Base-by-base conservation (phyloP, 495 filamentous ascomycete species). In the Hypoxylon cercidicola region DNA sequence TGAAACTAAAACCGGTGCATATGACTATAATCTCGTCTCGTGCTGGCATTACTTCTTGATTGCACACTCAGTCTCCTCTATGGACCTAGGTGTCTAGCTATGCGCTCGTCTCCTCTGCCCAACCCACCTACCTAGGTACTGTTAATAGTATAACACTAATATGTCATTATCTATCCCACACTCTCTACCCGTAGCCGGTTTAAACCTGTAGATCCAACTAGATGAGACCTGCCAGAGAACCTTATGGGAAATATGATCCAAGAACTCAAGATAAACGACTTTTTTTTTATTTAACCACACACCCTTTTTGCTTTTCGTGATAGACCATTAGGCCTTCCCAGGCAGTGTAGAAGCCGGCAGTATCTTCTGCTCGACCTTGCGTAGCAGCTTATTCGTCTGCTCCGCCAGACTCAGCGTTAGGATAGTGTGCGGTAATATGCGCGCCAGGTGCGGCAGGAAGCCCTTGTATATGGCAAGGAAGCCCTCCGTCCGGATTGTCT, bases 391-490 rank as follows among this genome's bases (percentile, higher is more conserved):
- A 76, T 94, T 98, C 0, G 95, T 99, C 79, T 98, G 95, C 75
- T 99, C 95, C 8, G 95, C 95, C 73, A 99, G 81, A 66, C 87
- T 95, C 66, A 99, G 85, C 0, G 92, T 97, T 70, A 97, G 75
- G 74, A 97, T 90, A 16, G 95, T 99, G 72, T 99, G 95, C 23
- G 95, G 95, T 54, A 98, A 79, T 56, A 99, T 98, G 60, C 95
- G 82, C 18, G 96, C 93, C 52, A 99, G 77, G 79, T 99, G 95
- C 16, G 95, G 96, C 66, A 97, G 89, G 81, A 92, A 97, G 58
- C 95, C 95, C 81, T 99, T 99, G 80, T 99, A 99, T 47, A 99
- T 94, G 56, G 95, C 95, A 25, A 98, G 74, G 21, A 96, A 65
- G 19, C 95, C 95, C 74, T 99, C 95, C 0, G 92, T 97, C 72